These are phyloP conservation scores for Penicillium hordei DNA, from an alignment of 2,329 filamentous ascomycete species.

Conservation along the genomic window DNA sequence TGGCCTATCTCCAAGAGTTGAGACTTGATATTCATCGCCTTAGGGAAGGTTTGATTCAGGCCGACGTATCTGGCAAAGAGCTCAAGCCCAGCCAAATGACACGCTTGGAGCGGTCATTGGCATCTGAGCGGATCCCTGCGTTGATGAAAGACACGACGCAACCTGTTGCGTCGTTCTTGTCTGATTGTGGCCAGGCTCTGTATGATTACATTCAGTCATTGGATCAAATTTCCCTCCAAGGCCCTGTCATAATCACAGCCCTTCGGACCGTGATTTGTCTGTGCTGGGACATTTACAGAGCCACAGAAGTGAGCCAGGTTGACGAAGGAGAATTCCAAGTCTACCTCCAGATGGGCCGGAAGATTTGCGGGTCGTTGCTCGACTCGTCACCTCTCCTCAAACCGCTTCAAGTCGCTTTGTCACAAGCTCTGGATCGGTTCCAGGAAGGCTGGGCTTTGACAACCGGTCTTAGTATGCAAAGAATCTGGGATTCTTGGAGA, in stretches of 20 bases:
- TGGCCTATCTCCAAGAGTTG: slow-evolving; percentile 41
- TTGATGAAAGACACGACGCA: slow-evolving; percentile 46
- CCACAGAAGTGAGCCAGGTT: slow-evolving; percentile 45
- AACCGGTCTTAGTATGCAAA: slow-evolving; percentile 77
- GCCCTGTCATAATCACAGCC: slow-evolving; percentile 26
- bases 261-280: slow-evolving; percentile 41
- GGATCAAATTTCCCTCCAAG: slow-evolving; percentile 27
- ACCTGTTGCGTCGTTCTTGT: slow-evolving; percentile 40
- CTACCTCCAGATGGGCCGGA: slow-evolving; percentile 48
- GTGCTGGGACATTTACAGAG: slow-evolving; percentile 51
- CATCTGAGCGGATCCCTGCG: slow-evolving; percentile 40
- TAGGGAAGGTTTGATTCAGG: slow-evolving; percentile 33
- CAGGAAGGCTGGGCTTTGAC: slow-evolving; percentile 68
- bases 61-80: slow-evolving; percentile 33
- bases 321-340: slow-evolving; percentile 57
- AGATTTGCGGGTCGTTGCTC: slow-evolving; percentile 36
- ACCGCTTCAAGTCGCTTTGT: slow-evolving; percentile 32
- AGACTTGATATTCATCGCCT: slow-evolving; percentile 39
- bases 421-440: slow-evolving; percentile 55
- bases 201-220: slow-evolving; percentile 37
- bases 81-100: slow-evolving; percentile 47
- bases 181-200: slow-evolving; percentile 38
- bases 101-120: slow-evolving; percentile 42
- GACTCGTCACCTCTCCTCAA: slow-evolving; percentile 27
- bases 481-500: slow-evolving; percentile 71